Base-by-base conservation (phyloP, 2,329 filamentous ascomycete genomes). In the Hypomyces rosellus region DNA sequence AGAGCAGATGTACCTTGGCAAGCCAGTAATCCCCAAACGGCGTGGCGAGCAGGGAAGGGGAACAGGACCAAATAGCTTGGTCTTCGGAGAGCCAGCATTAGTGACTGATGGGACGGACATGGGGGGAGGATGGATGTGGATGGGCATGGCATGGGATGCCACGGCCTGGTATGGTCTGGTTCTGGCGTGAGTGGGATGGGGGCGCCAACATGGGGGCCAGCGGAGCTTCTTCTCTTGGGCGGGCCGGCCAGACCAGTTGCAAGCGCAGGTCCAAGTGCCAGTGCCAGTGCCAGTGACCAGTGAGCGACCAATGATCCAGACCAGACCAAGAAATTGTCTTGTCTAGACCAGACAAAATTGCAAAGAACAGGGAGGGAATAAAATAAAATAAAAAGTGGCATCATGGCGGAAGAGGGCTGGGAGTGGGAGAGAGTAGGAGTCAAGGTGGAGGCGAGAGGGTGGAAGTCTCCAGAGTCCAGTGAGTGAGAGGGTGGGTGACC, bases 401-500 rank as follows among this genome's bases (percentile, higher is more conserved):
- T 51, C 50, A 51, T 51, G 44, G 46, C 49, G 48, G 45, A 45
- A 49, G 50, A 42, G 39, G 46, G 50, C 48, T 34, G 46, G 36
- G 16, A 16, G 36, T n/a, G 16, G 36, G 36, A 38, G 36, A 38
- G 36, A 38, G 36, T 6, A 16, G 16, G 36, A 38, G 36, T n/a
- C 4, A 11, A 16, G 16, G 36, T n/a, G 36, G 16, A 16, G 13
- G 36, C 14, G 11, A 38, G 36, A 38, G 36, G 36, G 36, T n/a
- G 36, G 16, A 16, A n/a, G 36, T 30, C 25, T 30, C 25, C 25
- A 30, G 25, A 30, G 25, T 30, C 25, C 25, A 30, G 25, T 11
- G 25, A 11, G 25, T 30, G 25, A 30, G 25, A 2, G 25, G 8
- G 25, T 11, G 9, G 9, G 9, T 30, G 25, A 30, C 25, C 25